A percentile compares a stretch with the other conserved stretches of the same genome.
Conservation (phyloP, 257 asterid species). For the Jaltomata sinuosa region DNA sequence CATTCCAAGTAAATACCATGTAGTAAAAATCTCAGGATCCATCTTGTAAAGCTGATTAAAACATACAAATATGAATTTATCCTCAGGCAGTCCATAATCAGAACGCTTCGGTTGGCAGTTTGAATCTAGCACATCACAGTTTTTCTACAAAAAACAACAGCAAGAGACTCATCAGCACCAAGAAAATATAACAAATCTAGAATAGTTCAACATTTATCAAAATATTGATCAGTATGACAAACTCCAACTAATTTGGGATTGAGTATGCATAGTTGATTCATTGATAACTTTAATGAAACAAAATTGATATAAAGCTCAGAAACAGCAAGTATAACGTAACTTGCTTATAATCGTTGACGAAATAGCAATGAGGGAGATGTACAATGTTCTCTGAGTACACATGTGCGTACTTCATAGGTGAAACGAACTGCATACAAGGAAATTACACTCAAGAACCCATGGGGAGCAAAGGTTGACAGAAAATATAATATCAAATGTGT, state of each 20-base stretch:
- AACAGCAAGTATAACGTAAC: constrained; percentile 20
- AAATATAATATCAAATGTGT: not conserved
- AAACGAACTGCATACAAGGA: constrained; percentile 56
- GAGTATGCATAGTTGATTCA: not conserved
- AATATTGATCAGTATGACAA: not conserved
- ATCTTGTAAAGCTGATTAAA: constrained; percentile 96
- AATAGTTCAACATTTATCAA: no score
- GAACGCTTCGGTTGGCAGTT: constrained; percentile 67
- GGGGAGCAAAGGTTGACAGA: not conserved
- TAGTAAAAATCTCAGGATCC: constrained; percentile 84
- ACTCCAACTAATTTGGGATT: not conserved
- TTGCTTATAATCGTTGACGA: constrained; percentile 95
- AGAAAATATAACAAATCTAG: no score
- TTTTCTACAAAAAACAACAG: constrained; percentile 43
- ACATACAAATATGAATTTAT: constrained; percentile 89
- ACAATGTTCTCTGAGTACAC: constrained; percentile 90
- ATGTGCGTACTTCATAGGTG: constrained; percentile 63
- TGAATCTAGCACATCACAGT: constrained; percentile 76
- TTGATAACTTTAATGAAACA: not conserved
- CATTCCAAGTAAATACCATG: constrained; percentile 46
- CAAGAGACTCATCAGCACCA: not conserved
- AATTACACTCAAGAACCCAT: not conserved
- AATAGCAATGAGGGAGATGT: constrained; percentile 93
- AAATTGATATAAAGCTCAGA: not conserved
- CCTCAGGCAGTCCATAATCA: constrained; percentile 86